Evolutionary conservation across 345 rosid genomes (phyloP).

Genomic region (Euphorbia pulcherrima): DNA sequence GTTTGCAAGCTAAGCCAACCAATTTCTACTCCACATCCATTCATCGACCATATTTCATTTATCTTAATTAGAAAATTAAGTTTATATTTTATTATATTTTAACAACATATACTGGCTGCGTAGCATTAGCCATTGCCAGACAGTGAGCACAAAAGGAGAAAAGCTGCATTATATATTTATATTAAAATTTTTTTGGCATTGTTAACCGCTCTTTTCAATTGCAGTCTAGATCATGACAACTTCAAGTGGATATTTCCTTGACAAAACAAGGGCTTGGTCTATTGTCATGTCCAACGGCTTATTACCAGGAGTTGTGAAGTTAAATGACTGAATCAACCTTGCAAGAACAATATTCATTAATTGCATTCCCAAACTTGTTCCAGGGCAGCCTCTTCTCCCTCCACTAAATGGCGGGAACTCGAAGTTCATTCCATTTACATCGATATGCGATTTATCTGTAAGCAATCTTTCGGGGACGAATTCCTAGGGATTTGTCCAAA

Average conservation of each 20-base stretch:
- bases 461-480: slow-evolving; percentile 35
- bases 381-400: slow-evolving; percentile 28
- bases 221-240: neutral
- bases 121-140: too few species aligned
- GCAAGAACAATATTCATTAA: slow-evolving; percentile 22
- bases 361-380: slow-evolving; percentile 30
- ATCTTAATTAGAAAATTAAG: too few species aligned
- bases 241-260: slow-evolving; percentile 15
- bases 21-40: too few species aligned
- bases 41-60: too few species aligned
- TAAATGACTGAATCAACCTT: slow-evolving; percentile 21
- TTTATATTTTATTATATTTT: too few species aligned
- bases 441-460: neutral
- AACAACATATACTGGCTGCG: too few species aligned
- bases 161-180: too few species aligned
- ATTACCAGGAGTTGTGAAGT: slow-evolving; percentile 3
- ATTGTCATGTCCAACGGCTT: slow-evolving; percentile 8
- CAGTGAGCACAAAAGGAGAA: too few species aligned
- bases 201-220: too few species aligned
- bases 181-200: too few species aligned
- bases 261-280: slow-evolving; percentile 1
- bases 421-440: slow-evolving; percentile 19
- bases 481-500: slow-evolving; percentile 22
- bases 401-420: slow-evolving; percentile 32
- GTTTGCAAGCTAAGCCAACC: too few species aligned